phyloP scores from a whole-genome alignment of 2,329 filamentous ascomycete genomes.

The Penicillium sp. region DNA sequence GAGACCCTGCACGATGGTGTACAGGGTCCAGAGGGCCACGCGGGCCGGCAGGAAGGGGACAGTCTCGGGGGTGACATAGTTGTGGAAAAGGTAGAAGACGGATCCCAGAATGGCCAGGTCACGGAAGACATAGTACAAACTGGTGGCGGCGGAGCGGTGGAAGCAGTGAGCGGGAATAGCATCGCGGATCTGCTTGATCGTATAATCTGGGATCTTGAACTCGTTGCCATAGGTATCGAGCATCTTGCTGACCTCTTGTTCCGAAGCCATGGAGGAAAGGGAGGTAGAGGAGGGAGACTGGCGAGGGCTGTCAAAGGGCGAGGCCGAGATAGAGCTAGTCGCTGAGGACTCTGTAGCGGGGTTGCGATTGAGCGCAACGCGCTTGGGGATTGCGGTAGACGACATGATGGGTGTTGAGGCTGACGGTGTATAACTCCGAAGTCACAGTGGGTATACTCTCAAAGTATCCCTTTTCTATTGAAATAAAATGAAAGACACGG shows the following conservation, averaged over 20 bases:
- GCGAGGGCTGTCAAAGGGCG: slow-evolving; percentile 60
- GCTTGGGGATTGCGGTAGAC: slow-evolving; percentile 51
- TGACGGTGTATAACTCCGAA: not conserved
- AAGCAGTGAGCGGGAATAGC: slow-evolving; percentile 98
- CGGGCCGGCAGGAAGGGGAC: slow-evolving; percentile 70
- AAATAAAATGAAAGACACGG: not conserved
- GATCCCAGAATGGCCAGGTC: slow-evolving; percentile 70
- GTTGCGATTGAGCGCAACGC: slow-evolving; percentile 53
- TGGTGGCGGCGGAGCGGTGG: slow-evolving; percentile 73
- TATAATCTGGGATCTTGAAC: slow-evolving; percentile 91
- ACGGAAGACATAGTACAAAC: slow-evolving; percentile 79
- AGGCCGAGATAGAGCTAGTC: slow-evolving; percentile 54
- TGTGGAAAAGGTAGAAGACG: slow-evolving; percentile 87
- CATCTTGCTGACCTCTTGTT: slow-evolving; percentile 61
- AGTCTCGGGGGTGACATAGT: slow-evolving; percentile 80
- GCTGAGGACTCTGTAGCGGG: slow-evolving; percentile 57
- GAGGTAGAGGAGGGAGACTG: slow-evolving; percentile 81
- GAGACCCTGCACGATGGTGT: slow-evolving; percentile 83
- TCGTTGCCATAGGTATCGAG: slow-evolving; percentile 92
- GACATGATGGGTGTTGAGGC: slow-evolving; percentile 42
- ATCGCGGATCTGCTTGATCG: slow-evolving; percentile 95
- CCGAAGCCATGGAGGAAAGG: slow-evolving; percentile 81
- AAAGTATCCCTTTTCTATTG: not conserved
- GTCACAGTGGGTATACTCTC: not conserved
- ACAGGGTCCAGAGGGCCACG: slow-evolving; percentile 63